Evolutionary conservation across 495 filamentous ascomycete genomes (phyloP).

Genomic region (Penicillium cataractarum): DNA sequence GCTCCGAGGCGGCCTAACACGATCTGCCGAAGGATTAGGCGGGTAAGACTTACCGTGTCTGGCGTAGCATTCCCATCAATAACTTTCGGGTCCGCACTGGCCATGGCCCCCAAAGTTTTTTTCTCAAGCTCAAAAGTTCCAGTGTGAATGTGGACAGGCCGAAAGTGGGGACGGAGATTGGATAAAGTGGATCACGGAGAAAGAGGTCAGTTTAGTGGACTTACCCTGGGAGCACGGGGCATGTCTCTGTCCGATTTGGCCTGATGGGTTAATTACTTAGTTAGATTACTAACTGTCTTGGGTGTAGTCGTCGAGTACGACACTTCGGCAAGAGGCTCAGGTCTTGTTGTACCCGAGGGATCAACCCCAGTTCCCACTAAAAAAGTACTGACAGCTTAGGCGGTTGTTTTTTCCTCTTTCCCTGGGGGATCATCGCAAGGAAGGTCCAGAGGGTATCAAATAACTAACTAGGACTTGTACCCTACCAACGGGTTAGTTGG

Average conservation of each 20-base stretch:
- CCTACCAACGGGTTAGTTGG: not conserved
- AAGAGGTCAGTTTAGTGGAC: not conserved
- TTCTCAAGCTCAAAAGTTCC: not conserved
- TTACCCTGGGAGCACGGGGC: slow-evolving; percentile 22
- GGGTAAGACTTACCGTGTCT: slow-evolving; percentile 34
- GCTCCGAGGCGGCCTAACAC: slow-evolving; percentile 17
- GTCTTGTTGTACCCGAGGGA: slow-evolving; percentile 6
- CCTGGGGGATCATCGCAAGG: slow-evolving; percentile 4
- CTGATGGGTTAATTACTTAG: not conserved
- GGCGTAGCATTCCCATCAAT: slow-evolving; percentile 25
- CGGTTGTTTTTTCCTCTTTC: not conserved
- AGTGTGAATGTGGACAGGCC: not conserved
- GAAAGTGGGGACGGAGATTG: slow-evolving; percentile 6
- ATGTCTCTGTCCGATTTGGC: slow-evolving; percentile 8
- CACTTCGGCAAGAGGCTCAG: slow-evolving; percentile 10
- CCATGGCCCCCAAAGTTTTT: slow-evolving; percentile 3
- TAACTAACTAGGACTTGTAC: not conserved
- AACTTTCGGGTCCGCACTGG: slow-evolving; percentile 21
- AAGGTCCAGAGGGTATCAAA: not conserved
- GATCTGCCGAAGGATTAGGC: slow-evolving; percentile 34
- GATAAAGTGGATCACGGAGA: slow-evolving; percentile 4
- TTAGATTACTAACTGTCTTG: not conserved
- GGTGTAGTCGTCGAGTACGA: not conserved
- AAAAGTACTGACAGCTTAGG: slow-evolving; percentile 12
- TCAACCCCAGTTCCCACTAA: slow-evolving; percentile 14